phyloP scores from a whole-genome alignment of 2,329 filamentous ascomycete genomes.

The Zymoseptoria brevis region DNA sequence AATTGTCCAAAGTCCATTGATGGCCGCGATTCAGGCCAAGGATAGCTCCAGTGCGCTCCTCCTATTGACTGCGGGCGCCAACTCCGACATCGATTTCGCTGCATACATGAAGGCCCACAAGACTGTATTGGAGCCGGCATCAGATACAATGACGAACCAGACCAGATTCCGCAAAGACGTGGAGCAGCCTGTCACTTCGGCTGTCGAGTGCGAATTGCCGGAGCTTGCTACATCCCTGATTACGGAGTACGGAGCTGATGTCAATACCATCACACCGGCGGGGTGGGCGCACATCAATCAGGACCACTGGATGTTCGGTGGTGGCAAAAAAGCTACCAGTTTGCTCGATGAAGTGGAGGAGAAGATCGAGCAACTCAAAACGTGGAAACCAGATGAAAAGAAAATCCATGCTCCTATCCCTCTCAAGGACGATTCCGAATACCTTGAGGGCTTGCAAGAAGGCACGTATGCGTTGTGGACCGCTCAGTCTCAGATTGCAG shows the following conservation, averaged over 20 bases:
- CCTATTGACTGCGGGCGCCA: slow-evolving; percentile 57
- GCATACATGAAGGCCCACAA: slow-evolving; percentile 54
- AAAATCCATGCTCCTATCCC: slow-evolving; percentile 22
- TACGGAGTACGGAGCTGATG: slow-evolving; percentile 49
- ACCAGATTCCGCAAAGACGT: slow-evolving; percentile 40
- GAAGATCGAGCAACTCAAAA: slow-evolving; percentile 44
- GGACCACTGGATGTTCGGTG: slow-evolving; percentile 22
- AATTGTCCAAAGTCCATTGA: slow-evolving; percentile 44
- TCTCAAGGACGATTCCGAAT: slow-evolving; percentile 40
- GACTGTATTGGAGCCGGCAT: slow-evolving; percentile 32
- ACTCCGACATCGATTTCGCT: slow-evolving; percentile 53
- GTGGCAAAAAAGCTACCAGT: slow-evolving; percentile 32
- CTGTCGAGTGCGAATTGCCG: slow-evolving; percentile 46
- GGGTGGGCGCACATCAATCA: slow-evolving; percentile 26
- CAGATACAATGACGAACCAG: slow-evolving; percentile 42
- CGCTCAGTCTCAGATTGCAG: slow-evolving; percentile 35
- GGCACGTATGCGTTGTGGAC: slow-evolving; percentile 56
- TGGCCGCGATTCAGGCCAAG: slow-evolving; percentile 49
- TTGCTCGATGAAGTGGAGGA: slow-evolving; percentile 54
- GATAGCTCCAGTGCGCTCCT: slow-evolving; percentile 49
- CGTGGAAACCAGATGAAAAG: slow-evolving; percentile 36
- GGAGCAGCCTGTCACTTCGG: slow-evolving; percentile 60
- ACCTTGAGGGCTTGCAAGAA: slow-evolving; percentile 43
- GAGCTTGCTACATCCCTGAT: slow-evolving; percentile 53
- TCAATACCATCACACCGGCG: slow-evolving; percentile 48